Conservation (phyloP, 129 eudicot species). For the Daucus carota region DH1_v3.0 NC_030385.2:13080001-13080500, state of each 20-base stretch:
- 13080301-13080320: not conserved
- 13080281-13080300: not conserved
- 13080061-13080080: not conserved
- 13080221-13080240: not conserved
- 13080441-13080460: not conserved
- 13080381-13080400: not conserved
- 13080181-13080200: not conserved
- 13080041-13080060: not conserved
- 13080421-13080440: no score
- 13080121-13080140: not conserved
- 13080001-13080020: not conserved
- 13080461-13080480: not conserved
- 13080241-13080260: not conserved
- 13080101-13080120: not conserved
- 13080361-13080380: not conserved
- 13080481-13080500: not conserved
- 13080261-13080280: slow-evolving; percentile 5
- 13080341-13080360: not conserved
- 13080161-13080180: not conserved
- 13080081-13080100: not conserved
- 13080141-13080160: not conserved
- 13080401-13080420: no score
- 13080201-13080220: not conserved
- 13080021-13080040: not conserved
- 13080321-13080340: not conserved